Evolutionary conservation across 192 early-diverging fungal genomes (phyloP), one percentile per base, ranked within the genome.

Genomic region (Pilaira anomala): DNA sequence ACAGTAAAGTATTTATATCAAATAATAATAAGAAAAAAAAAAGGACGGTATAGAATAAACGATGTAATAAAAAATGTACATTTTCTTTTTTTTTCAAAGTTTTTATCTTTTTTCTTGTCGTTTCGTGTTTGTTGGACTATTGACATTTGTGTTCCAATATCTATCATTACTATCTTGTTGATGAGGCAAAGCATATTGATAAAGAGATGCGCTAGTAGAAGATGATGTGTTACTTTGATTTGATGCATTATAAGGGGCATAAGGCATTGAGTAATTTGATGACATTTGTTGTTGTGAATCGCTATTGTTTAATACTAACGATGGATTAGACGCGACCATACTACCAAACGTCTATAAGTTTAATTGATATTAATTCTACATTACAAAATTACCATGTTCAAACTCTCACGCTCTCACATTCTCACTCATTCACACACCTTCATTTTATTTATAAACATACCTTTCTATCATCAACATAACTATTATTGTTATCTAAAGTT

Each of bases 201-300:
- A 55, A 30, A 55, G 53, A 36, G 33, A 9, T 30, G 53, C 19
- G 19, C 30, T 55, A 33, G 19, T 28, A 33, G 53, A 33, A 1
- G 53, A 21, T 19, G n/a, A 7, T 7, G 53, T 18, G n/a, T 55
- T 26, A 18, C 28, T 36, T 36, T 36, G 33, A 4, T 36, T 36
- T 6, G 33, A 36, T 36, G 28, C 30, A 18, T 55, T 55, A 1
- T 55, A 55, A 55, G 28, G 28, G 8, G 53, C 26, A 18, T 55
- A 55, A 19, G 53, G 29, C 53, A 55, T 55, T 18, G 53, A 26
- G 30, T 55, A 55, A 18, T 55, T 55, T 55, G 53, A 55, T 55
- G 53, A 19, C 53, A 55, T 55, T 36, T 55, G 53, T 55, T 55
- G 53, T 55, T 55, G 53, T 16, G 53, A 18, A 33, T 30, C 53